phyloP scores from a whole-genome alignment of 2,329 filamentous ascomycete species.

The Pseudogymnoascus sp. region DNA sequence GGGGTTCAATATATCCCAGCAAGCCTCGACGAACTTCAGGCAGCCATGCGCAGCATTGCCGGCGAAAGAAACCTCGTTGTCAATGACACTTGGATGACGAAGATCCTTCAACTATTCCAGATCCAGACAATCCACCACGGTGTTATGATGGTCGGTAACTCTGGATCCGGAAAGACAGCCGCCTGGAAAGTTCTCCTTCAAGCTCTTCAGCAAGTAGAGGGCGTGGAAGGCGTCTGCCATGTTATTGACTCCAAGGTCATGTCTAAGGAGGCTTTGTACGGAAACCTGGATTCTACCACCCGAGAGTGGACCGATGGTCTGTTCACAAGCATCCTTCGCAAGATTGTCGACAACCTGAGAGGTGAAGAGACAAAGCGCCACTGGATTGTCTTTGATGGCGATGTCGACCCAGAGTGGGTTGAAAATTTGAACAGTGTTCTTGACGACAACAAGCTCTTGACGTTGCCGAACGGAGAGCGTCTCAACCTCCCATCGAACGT shows the following conservation, averaged over 20 bases:
- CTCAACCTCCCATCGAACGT: slow-evolving; percentile 91
- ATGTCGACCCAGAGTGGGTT: slow-evolving; percentile 99
- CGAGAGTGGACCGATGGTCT: slow-evolving; percentile 98
- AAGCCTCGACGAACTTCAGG: slow-evolving; percentile 69
- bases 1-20: slow-evolving; percentile 89
- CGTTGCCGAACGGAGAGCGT: slow-evolving; percentile 94
- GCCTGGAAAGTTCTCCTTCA: slow-evolving; percentile 91
- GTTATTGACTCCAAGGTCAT: slow-evolving; percentile 99
- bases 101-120: slow-evolving; percentile 92
- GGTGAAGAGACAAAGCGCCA: slow-evolving; percentile 95
- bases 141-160: slow-evolving; percentile 99
- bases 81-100: slow-evolving; percentile 94
- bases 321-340: slow-evolving; percentile 94
- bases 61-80: slow-evolving; percentile 80
- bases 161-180: slow-evolving; percentile 92
- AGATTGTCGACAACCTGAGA: slow-evolving; percentile 97
- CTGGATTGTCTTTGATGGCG: slow-evolving; percentile 99
- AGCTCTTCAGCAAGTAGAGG: slow-evolving; percentile 84
- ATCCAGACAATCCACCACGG: slow-evolving; percentile 97
- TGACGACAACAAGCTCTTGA: slow-evolving; percentile 97
- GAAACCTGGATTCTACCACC: slow-evolving; percentile 90
- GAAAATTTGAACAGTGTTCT: slow-evolving; percentile 99
- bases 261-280: slow-evolving; percentile 97
- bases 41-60: slow-evolving; percentile 75
- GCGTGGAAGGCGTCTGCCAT: slow-evolving; percentile 88